Evolutionary conservation across 1,139 yeast species (phyloP), one percentile per base, ranked within the genome.

Genomic region (Diutina ranongensis): DNA sequence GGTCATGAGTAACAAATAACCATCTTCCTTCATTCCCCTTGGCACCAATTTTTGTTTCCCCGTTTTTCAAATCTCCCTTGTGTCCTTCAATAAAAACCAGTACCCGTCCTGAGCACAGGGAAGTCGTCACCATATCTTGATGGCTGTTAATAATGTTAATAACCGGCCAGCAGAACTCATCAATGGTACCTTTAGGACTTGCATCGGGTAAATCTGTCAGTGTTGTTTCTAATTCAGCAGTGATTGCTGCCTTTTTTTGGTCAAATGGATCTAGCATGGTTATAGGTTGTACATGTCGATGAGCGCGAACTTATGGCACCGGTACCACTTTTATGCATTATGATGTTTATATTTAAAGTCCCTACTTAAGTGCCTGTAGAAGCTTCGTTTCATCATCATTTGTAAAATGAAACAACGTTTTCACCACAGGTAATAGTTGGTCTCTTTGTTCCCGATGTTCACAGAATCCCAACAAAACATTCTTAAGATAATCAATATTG

Each of bases 391-490:
- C 94, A 52, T 92, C 97, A 8, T 72, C 76, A 45, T 72, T 75
- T 45, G 72, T 75, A 56, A 92, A 67, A 48, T 80, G 78, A 50
- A 92, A 71, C 45, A 92, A 63, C 49, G 86, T 80, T 47, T 89
- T 76, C 28, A 92, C 71, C 4, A 92, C 97, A 0, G 97, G 97
- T 36, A 92, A 65, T 45, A 92, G 70, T 59, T 81, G 86, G 33
- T 73, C 79, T 46, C 97, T 71, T 61, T 89, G 97, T n/a, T 89
- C 97, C 55, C 75, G 84, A 57, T 86, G 95, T 57, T 89, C 97
- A 50, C 92, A 64, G 59, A 83, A 92, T 1, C 97, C 97, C 8
- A 92, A 65, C 18, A 92, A 63, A 2, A 92, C 97, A 58, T 92
- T 92, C 59, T 84, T 85, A 46, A 88, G 72, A 59, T 92, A 92